Evolutionary conservation across 148 eudicot species (phyloP), one percentile per base, ranked within the genome.

Genomic region (Agrostemma githago): DNA sequence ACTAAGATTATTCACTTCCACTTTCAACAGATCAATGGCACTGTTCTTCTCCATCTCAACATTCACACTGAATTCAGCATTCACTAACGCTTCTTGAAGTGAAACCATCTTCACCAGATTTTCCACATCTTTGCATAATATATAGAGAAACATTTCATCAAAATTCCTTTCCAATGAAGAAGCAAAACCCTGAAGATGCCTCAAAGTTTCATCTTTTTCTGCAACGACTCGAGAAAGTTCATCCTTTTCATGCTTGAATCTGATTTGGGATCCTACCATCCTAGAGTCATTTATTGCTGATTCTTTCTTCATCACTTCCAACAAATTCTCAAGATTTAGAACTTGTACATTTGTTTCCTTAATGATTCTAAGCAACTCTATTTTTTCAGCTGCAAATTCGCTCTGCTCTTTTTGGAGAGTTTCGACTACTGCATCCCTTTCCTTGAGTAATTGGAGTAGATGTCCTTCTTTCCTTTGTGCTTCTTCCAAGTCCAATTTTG

Each of bases 131-230:
- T 79, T 78, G 61, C 80, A 76, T 54, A 79, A 76, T 66, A 79
- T 74, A 63, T 56, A 76, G 61, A 74, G 48, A 21, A 70, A 57
- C 57, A 74, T 67, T 58, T 76, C 79, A 68, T 48, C 72, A 40
- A 68, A 54, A 62, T 80, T 70, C 71, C 74, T 75, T 48, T 86
- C 84, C 65, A 75, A 40, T 67, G 80, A 70, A 70, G 73, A 80
- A 65, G 77, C 76, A 62, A 73, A 46, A 53, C 48, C 37, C 70
- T 73, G 72, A 73, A 88, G 83, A 72, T 78, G 76, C 75, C 63
- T 73, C 59, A 83, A 82, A 42, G n/a, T 74, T 77, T 79, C 77
- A 57, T 83, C 82, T 80, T 83, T 86, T 74, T 84, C 82, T 69
- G 78, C 71, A 7, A 74, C 69, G 76, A 67, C 57, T 58, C 19